Base-by-base conservation (phyloP, 2,329 filamentous ascomycete species). In the Pseudogymnoascus sp. region DNA sequence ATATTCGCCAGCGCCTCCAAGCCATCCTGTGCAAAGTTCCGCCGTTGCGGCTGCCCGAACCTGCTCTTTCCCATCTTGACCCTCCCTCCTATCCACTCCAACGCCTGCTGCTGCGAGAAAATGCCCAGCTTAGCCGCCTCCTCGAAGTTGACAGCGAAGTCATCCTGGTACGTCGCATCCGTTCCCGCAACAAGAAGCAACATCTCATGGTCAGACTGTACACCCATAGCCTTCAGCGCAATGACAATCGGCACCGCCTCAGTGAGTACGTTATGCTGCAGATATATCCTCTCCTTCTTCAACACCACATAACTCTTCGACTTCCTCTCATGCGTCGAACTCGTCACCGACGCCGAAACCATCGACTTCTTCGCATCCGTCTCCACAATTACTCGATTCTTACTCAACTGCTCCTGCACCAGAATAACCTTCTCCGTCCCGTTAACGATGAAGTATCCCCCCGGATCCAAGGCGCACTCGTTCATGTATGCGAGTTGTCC, bases 371-470 rank as follows among this genome's bases (percentile, higher is more conserved):
- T 96, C 61, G 88, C 83, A 70, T 93, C 90, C 63, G 91, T 88
- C 77, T 99, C 96, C 14, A 99, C 93, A 74, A 99, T 97, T 71
- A 99, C 90, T 79, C 95, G 87, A 77, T 99, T 99, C 83, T 99
- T 99, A 83, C 95, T 99, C 73, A 99, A 80, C 78, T 99, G 95
- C 74, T 99, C 96, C 76, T 99, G 95, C 12, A 99, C 96, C 46
- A 99, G 80, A 72, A 99, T 99, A 69, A 99, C 95, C 79, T 99
- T 99, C 75, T 99, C 95, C 18, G 96, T 97, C 56, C 95, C 95
- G 70, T 93, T 91, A 68, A 97, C 92, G 71, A 99, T 95, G 72
- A 99, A 99, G 75, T 99, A 99, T 61, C 95, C 95, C 67, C 95
- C 95, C 0, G 96, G 95, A 73, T 99, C 95, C 42, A 99, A 81